Percentiles rank a stretch among this genome's conserved stretches.
Conservation (phyloP, 2,329 filamentous ascomycete genomes). For the Aquanectria penicillioides region DNA sequence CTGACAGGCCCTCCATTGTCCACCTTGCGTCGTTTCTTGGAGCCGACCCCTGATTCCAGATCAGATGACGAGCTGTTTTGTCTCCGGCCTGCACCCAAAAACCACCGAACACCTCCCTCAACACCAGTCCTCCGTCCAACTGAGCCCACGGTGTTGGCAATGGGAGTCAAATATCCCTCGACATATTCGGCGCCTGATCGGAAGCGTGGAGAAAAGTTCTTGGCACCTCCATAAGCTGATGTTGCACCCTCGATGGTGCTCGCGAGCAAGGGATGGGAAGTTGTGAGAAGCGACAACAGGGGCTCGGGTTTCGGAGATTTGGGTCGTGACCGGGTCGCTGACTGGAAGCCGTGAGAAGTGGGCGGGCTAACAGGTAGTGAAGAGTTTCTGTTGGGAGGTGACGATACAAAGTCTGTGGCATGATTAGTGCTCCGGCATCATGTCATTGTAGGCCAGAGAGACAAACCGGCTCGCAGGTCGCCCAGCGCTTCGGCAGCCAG, state of each 20-base stretch:
- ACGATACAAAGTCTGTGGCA: conserved; percentile 71
- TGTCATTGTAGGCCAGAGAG: background rate
- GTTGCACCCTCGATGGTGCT: conserved; percentile 86
- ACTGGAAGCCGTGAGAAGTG: conserved; percentile 46
- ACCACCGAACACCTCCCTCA: conserved; percentile 87
- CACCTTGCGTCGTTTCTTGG: conserved; percentile 69
- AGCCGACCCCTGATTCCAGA: conserved; percentile 56
- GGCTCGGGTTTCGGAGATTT: conserved; percentile 74
- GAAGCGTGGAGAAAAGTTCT: conserved; percentile 90
- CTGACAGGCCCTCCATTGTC: conserved; percentile 50
- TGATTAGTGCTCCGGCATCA: conserved; percentile 18
- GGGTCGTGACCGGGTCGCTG: conserved; percentile 37
- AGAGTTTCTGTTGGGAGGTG: conserved; percentile 61
- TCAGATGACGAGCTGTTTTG: conserved; percentile 59
- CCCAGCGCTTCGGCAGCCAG: conserved; percentile 80
- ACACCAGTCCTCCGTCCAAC: conserved; percentile 88
- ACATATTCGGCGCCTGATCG: conserved; percentile 92
- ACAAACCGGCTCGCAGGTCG: conserved; percentile 75
- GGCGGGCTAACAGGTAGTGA: conserved; percentile 52
- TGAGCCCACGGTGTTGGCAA: conserved; percentile 86
- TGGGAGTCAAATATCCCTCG: conserved; percentile 85
- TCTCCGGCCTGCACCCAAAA: conserved; percentile 71
- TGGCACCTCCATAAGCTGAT: conserved; percentile 85
- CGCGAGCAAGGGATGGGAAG: conserved; percentile 86
- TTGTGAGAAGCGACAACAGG: conserved; percentile 85